phyloP scores from a whole-genome alignment of 2,329 filamentous ascomycete genomes.

The Cladophialophora chaetospira region DNA sequence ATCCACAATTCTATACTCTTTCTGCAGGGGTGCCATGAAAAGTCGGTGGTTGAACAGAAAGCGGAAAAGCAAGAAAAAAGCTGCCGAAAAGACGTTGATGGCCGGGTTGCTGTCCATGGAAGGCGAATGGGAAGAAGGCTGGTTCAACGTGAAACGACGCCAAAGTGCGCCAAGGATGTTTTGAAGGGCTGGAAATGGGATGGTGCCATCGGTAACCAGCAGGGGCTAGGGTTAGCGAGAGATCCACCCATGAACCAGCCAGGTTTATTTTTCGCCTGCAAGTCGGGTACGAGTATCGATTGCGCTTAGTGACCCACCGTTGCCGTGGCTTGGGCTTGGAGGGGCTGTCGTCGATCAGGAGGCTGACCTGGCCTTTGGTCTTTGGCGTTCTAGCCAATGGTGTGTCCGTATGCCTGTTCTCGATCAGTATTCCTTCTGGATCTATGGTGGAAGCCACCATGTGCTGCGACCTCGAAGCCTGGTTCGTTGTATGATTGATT shows the following conservation, averaged over 20 bases:
- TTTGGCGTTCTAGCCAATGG: constrained; percentile 11
- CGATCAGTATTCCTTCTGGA: constrained; percentile 3
- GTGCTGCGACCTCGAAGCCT: neutral
- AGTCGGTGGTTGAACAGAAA: constrained; percentile 1
- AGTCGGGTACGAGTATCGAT: neutral
- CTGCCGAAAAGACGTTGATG: neutral
- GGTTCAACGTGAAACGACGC: constrained; percentile 23
- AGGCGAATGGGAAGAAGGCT: constrained; percentile 16
- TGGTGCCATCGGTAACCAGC: constrained; percentile 16
- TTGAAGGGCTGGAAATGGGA: constrained; percentile 19
- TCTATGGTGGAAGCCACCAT: constrained; percentile 7
- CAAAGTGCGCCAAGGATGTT: constrained; percentile 15
- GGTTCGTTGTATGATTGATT: constrained; percentile 18
- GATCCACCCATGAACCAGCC: neutral
- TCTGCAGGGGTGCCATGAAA: neutral
- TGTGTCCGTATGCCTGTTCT: neutral
- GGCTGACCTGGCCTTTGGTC: constrained; percentile 10
- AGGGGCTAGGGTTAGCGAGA: constrained; percentile 4
- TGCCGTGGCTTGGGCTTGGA: neutral
- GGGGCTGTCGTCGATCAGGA: constrained; percentile 17
- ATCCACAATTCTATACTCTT: constrained; percentile 1
- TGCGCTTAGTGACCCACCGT: neutral
- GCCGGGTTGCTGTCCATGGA: neutral
- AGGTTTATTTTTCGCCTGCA: neutral
- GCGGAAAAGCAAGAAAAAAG: neutral